Evolutionary conservation across 768 basidiomycete species (phyloP), one percentile per base, ranked within the genome.

Genomic region (Russula abietina): DNA sequence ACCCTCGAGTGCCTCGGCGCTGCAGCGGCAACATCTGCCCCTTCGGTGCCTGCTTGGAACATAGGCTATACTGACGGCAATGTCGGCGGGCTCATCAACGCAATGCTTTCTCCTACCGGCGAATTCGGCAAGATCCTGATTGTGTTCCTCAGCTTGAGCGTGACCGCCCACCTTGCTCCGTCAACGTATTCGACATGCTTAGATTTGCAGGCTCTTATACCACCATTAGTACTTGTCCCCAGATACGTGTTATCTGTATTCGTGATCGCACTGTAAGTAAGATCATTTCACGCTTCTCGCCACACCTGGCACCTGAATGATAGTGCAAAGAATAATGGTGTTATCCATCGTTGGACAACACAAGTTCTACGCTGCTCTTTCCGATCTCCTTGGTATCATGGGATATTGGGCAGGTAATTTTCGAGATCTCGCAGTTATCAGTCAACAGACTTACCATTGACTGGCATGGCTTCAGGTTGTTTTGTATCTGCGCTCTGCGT

Each of bases 151-250:
- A 83, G 86, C n/a, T 74, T 94, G 32, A 86, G 85, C 61, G 84
- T 91, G 11, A 84, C 85, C 1, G 89, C 83, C 4, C 94, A 92
- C 74, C 87, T 90, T 51, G 88, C 90, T 1, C 83, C 86, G 3
- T 87, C 90, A 8, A 85, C 93, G 64, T 97, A 97, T 73, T 90
- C 87, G 49, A 81, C 87, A 59, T 83, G 85, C 66, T 79, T 93
- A 64, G 86, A 83, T 69, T 75, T 90, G 65, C 91, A 93, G 70
- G 78, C 87, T 1, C 78, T 86, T 68, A 71, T 88, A 4, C 88
- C 89, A 0, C 77, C 75, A 46, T 76, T 85, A 36, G 76, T 79
- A 14, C 73, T 70, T 62, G 78, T 90, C 9, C 89, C 89, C 2
- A 78, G 88, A 69, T 91, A 87, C 71, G 74, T 89, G 17, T 85